Evolutionary conservation across 2,329 filamentous ascomycete species (phyloP).

Genomic region (Apiospora sp.): DNA sequence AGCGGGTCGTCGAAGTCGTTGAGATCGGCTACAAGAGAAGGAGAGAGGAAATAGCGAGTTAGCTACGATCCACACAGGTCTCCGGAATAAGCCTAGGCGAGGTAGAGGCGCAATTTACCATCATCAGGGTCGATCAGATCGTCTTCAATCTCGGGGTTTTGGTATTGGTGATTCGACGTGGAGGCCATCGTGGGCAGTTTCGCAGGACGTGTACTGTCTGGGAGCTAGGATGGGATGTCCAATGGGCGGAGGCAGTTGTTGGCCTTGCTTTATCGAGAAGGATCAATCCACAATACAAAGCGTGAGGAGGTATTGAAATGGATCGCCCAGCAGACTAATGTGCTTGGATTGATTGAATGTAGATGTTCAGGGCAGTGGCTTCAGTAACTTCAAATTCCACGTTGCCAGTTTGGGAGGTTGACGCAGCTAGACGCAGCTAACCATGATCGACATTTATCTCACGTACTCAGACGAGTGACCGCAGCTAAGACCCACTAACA

Average conservation of each 20-base stretch:
- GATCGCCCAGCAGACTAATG: not conserved
- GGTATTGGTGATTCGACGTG: conserved; percentile 61
- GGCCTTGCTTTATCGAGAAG: not conserved
- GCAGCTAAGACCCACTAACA: too few species aligned
- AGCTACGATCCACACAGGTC: not conserved
- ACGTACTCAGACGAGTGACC: too few species aligned
- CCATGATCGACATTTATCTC: not conserved
- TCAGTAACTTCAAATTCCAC: conserved; percentile 11
- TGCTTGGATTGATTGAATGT: not conserved
- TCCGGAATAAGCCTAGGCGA: not conserved
- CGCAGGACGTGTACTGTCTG: conserved; percentile 21
- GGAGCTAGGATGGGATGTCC: not conserved
- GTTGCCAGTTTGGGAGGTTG: conserved; percentile 19
- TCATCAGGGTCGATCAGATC: conserved; percentile 83
- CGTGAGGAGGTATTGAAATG: not conserved
- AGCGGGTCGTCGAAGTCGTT: conserved; percentile 94
- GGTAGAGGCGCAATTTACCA: conserved; percentile 56
- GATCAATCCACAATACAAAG: not conserved
- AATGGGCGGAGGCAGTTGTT: not conserved
- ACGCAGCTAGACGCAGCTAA: conserved; percentile 13
- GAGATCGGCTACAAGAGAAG: conserved; percentile 70
- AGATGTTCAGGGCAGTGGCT: not conserved
- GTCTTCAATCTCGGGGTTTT: conserved; percentile 64
- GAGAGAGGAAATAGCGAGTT: not conserved
- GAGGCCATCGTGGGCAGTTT: conserved; percentile 50